phyloP scores from a whole-genome alignment of 2,329 filamentous ascomycete genomes.

The Talaromyces amestolkiae region DNA sequence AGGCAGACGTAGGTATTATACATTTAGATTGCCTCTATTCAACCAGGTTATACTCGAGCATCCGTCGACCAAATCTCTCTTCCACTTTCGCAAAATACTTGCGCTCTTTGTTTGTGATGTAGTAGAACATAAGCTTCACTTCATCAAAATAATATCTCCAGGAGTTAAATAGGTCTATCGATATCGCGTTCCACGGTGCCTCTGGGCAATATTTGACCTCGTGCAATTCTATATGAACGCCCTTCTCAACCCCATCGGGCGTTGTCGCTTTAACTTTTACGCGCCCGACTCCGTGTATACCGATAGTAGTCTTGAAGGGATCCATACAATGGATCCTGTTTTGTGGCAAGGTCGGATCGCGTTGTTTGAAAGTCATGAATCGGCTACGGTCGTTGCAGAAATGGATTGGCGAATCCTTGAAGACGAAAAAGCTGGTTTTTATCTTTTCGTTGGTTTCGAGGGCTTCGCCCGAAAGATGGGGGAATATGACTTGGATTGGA shows the following conservation, averaged over 20 bases:
- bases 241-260: background rate
- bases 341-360: background rate
- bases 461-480: background rate
- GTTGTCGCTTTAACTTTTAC: background rate
- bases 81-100: background rate
- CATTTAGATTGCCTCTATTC: background rate
- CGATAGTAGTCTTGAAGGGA: background rate
- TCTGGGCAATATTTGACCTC: background rate
- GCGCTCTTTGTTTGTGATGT: background rate
- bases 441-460: background rate
- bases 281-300: background rate
- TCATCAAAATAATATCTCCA: background rate
- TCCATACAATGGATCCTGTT: background rate
- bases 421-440: background rate
- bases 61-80: background rate
- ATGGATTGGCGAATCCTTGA: background rate
- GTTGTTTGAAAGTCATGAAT: background rate
- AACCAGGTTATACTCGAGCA: background rate
- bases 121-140: background rate
- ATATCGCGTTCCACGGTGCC: background rate
- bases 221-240: background rate
- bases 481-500: background rate
- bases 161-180: background rate
- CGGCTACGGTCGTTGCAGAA: background rate
- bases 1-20: no score